Conservation (phyloP, 2,329 filamentous ascomycete species). For the Fusarium incarnatum region DNA sequence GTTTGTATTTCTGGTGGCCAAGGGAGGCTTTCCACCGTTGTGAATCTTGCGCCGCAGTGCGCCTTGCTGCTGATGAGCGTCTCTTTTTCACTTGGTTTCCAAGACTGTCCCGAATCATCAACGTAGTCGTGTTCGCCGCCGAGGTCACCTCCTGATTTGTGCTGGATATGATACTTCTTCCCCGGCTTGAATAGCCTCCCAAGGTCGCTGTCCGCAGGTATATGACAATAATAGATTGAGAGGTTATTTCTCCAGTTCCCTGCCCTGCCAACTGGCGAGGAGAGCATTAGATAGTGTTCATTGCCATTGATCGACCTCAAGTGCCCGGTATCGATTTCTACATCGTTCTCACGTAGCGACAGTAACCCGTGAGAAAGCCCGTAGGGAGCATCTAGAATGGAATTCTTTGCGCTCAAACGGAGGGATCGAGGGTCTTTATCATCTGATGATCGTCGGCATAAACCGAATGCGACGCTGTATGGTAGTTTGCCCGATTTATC, state of each 20-base stretch:
- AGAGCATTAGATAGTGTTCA: background rate
- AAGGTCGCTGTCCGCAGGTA: background rate
- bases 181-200: background rate
- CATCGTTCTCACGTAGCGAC: background rate
- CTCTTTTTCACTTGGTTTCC: fast-evolving
- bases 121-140: background rate
- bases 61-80: background rate
- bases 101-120: background rate
- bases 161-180: background rate
- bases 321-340: background rate
- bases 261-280: background rate
- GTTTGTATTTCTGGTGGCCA: background rate
- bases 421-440: background rate
- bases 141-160: background rate
- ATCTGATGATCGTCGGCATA: background rate
- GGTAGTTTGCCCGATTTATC: background rate
- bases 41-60: background rate
- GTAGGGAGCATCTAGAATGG: background rate
- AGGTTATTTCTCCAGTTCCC: background rate
- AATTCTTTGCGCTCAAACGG: background rate
- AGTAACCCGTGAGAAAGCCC: background rate
- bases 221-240: background rate
- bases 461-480: background rate
- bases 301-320: background rate
- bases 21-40: fast-evolving